Evolutionary conservation across 2,329 filamentous ascomycete species (phyloP).

Genomic region (Venturia nashicola): DNA sequence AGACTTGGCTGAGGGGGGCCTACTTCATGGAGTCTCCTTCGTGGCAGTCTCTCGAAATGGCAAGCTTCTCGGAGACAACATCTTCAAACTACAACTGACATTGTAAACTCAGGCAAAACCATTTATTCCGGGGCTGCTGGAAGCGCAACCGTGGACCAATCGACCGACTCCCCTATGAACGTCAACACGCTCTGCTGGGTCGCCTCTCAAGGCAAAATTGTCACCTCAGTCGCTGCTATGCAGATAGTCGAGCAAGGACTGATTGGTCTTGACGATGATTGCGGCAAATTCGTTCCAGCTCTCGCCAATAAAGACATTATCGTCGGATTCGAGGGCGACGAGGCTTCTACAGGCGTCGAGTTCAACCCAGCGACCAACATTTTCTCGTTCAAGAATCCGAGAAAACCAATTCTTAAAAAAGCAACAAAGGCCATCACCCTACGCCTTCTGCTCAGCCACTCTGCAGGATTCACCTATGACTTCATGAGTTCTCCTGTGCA

Average conservation of each 20-base stretch:
- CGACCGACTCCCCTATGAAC: background rate
- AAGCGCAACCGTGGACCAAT: background rate
- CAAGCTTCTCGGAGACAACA: too few species aligned
- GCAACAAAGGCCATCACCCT: slow-evolving; percentile 10
- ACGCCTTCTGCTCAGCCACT: slow-evolving; percentile 36
- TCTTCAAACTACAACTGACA: too few species aligned
- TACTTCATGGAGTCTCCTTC: too few species aligned
- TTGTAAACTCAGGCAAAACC: too few species aligned
- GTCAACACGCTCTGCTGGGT: slow-evolving; percentile 11
- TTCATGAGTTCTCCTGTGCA: slow-evolving; percentile 25
- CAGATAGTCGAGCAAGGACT: slow-evolving; percentile 9
- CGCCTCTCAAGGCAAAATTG: slow-evolving; percentile 5
- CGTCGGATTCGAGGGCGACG: too few species aligned
- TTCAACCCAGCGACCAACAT: background rate
- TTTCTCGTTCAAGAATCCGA: background rate
- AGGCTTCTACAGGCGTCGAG: too few species aligned
- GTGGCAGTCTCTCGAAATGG: too few species aligned
- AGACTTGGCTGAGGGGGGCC: too few species aligned
- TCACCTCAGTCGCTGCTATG: slow-evolving; percentile 5
- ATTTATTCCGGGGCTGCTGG: background rate
- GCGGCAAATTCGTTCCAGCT: slow-evolving; percentile 8
- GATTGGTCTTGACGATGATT: slow-evolving; percentile 2
- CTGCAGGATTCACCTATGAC: slow-evolving; percentile 35
- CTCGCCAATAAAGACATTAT: background rate
- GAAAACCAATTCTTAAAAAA: background rate